These are phyloP conservation scores for Magnaporthiopsis rhizophila DNA, from an alignment of 2,329 filamentous ascomycete species.

Conservation along the genomic window DNA sequence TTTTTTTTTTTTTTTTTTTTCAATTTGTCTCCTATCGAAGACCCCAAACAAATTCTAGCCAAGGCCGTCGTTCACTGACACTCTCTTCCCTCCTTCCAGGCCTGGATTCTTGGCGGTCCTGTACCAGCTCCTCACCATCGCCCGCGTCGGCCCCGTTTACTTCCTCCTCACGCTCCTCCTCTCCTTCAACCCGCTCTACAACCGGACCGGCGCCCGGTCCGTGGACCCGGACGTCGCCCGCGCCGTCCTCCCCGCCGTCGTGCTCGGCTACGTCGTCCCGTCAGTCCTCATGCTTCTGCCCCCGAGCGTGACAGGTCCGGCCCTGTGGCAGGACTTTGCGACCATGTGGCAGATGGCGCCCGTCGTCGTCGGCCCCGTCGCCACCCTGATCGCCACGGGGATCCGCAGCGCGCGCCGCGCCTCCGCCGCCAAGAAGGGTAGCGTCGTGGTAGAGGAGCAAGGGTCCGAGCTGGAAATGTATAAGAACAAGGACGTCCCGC, in stretches of 20 bases:
- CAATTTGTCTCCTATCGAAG: too few species aligned
- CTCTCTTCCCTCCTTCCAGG: neutral
- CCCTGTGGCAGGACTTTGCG: conserved; percentile 9
- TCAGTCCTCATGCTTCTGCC: conserved; percentile 12
- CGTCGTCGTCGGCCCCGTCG: conserved; percentile 8
- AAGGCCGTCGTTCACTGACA: too few species aligned
- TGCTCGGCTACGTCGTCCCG: conserved; percentile 12
- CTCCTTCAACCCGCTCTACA: neutral
- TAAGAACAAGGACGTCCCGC: conserved; percentile 1
- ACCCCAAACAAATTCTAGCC: too few species aligned
- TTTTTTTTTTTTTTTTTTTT: too few species aligned
- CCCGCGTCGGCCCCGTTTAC: conserved; percentile 5
- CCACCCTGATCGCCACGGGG: neutral
- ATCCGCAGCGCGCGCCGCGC: too few species aligned
- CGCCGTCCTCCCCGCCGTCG: conserved; percentile 9
- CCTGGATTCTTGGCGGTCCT: conserved; percentile 1
- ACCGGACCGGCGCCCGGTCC: conserved; percentile 5
- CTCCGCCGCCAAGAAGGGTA: too few species aligned
- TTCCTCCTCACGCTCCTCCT: conserved; percentile 8
- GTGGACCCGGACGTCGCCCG: conserved; percentile 6
- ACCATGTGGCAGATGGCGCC: conserved; percentile 13
- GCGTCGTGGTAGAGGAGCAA: too few species aligned
- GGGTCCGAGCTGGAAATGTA: neutral
- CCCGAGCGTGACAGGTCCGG: neutral
- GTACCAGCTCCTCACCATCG: conserved; percentile 3